A percentile compares a stretch with the other conserved stretches of the same genome.
These are phyloP conservation scores for Aphanomyces invadans DNA, from an alignment of 352 stramenopile species.

Conservation along the genomic window DNA sequence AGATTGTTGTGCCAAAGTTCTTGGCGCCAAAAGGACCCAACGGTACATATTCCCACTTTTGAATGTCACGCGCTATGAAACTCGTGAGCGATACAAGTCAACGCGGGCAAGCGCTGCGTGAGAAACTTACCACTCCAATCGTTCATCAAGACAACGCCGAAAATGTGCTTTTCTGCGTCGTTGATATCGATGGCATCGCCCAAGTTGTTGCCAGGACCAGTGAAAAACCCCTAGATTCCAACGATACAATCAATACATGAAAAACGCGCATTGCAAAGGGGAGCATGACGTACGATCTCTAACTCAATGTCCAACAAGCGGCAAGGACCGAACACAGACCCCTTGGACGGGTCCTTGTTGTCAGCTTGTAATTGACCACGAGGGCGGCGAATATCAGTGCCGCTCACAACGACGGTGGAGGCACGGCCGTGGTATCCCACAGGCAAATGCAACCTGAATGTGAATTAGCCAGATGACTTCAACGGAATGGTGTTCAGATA, in stretches of 20 bases:
- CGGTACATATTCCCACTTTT: constrained; percentile 97
- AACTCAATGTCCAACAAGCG: constrained; percentile 95
- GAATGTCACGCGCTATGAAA: constrained; percentile 61
- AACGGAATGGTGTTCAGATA: neutral
- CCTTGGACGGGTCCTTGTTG: constrained; percentile 84
- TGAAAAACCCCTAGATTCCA: constrained; percentile 83
- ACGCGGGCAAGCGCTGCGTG: constrained; percentile 17
- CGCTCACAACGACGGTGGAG: constrained; percentile 87
- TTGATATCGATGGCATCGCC: constrained; percentile 84
- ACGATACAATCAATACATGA: no score
- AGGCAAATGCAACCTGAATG: constrained; percentile 85
- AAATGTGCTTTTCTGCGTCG: constrained; percentile 92
- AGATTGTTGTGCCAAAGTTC: constrained; percentile 96
- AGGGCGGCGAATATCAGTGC: constrained; percentile 73
- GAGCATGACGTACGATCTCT: constrained; percentile 81
- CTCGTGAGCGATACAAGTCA: neutral
- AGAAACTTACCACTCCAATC: constrained; percentile 90
- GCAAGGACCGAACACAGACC: constrained; percentile 84
- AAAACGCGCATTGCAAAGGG: no score
- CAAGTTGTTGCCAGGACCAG: constrained; percentile 82
- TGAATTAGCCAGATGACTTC: neutral
- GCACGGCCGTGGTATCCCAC: constrained; percentile 96
- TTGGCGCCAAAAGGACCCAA: constrained; percentile 95
- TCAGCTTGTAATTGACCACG: constrained; percentile 91
- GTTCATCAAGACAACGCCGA: constrained; percentile 96